Evolutionary conservation across 2,329 filamentous ascomycete genomes (phyloP), one percentile per base, ranked within the genome.

Genomic region (Penicillium hesseltinei): DNA sequence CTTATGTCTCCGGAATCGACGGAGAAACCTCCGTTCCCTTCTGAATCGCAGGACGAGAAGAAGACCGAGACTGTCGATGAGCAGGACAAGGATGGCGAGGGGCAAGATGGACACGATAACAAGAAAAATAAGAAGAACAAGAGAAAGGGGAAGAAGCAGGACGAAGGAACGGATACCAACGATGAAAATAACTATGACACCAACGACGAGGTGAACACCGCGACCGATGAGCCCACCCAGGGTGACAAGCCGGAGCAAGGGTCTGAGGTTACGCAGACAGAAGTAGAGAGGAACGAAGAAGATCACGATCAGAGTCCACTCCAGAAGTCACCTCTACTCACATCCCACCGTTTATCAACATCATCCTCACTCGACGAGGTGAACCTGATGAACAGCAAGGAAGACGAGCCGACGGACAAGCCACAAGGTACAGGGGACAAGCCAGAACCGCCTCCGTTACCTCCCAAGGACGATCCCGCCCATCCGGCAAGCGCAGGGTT

Each of bases 351-450:
- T 36, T 74, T 84, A 61, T 86, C 84, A 6, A 80, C 80, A 57
- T 77, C 79, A 52, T 85, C 65, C 40, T 67, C 83, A 56, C 80
- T 87, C 66, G 83, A 86, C 62, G 83, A 88, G 69, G 85, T 92
- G 60, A 88, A 85, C 67, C 79, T 93, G 57, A 75, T 79, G 53
- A 73, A 75, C 63, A 84, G 86, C 71, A 86, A 86, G 69, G 84
- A 86, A 36, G 72, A 75, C 58, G 71, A 70, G 33, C 73, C 63
- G 55, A 73, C 60, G 59, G 63, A 64, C 49, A 60, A 65, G 47
- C 62, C 61, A 50, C 59, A 62, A 54, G 62, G 66, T 51, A 63
- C 67, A 38, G 68, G 66, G 51, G 54, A 58, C 60, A 70, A 64
- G 46, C 56, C 63, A 47, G 62, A 60, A n/a, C 64, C 70, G 51